phyloP scores from a whole-genome alignment of 2,329 filamentous ascomycete species.

The Cladophialophora exuberans region DNA sequence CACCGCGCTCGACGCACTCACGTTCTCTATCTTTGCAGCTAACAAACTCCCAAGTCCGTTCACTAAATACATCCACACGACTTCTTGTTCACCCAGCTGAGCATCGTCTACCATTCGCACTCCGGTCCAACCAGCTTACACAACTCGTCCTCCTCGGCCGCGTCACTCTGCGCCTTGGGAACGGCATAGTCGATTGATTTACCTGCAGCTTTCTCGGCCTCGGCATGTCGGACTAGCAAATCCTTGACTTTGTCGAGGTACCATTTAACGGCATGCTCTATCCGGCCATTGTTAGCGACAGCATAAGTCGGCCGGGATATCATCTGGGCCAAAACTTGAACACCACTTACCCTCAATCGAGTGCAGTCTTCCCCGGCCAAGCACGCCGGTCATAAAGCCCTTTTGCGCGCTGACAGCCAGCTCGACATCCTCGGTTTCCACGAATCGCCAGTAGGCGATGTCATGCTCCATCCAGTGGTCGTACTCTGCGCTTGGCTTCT shows the following conservation, averaged over 20 bases:
- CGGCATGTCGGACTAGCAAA: conserved; percentile 24
- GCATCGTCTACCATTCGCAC: conserved; percentile 20
- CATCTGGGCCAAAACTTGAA: neutral
- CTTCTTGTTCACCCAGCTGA: neutral
- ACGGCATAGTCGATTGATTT: conserved; percentile 29
- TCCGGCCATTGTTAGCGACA: conserved; percentile 5
- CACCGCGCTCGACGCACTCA: neutral
- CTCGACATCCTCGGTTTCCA: conserved; percentile 29
- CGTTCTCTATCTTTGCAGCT: conserved; percentile 12
- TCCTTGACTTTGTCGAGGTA: conserved; percentile 28
- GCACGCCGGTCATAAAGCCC: conserved; percentile 27
- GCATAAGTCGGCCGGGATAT: neutral
- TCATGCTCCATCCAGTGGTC: conserved; percentile 31
- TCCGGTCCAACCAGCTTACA: conserved; percentile 28
- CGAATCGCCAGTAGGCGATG: conserved; percentile 30
- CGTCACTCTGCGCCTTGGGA: conserved; percentile 25
- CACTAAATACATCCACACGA: too few species aligned
- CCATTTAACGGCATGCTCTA: conserved; percentile 31
- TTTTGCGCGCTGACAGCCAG: conserved; percentile 29
- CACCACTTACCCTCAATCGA: conserved; percentile 24
- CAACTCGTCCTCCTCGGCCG: conserved; percentile 21
- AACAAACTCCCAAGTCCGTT: conserved; percentile 11
- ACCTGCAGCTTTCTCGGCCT: conserved; percentile 23
- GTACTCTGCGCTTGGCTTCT: conserved; percentile 26
- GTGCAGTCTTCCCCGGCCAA: conserved; percentile 25